phyloP scores from a whole-genome alignment of 345 rosid genomes.

The Eucalyptus dawsonii region DNA sequence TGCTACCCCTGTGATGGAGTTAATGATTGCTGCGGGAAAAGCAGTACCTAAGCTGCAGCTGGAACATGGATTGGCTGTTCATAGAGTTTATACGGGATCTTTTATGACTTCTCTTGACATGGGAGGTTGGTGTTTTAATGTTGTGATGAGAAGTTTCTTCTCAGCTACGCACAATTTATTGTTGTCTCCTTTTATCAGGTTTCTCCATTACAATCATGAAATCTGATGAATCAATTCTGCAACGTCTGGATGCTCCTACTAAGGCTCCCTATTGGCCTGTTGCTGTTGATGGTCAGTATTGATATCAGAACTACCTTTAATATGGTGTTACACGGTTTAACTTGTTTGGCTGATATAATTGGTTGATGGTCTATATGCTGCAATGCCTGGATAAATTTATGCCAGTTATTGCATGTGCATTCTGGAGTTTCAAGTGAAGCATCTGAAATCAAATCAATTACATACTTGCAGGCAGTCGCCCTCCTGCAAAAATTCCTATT shows the following conservation, averaged over 20 bases:
- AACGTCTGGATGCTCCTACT: constrained; percentile 82
- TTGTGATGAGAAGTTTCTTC: background rate
- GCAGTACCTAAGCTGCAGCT: constrained; percentile 87
- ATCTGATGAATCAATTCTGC: constrained; percentile 57
- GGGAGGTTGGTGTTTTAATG: constrained; percentile 57
- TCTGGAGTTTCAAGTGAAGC: background rate
- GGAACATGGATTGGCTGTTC: constrained; percentile 93
- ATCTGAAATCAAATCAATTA: background rate
- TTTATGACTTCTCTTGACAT: constrained; percentile 98
- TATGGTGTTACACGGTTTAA: background rate
- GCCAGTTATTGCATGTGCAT: background rate
- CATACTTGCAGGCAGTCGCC: constrained; percentile 50
- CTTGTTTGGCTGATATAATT: background rate
- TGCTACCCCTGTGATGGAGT: constrained; percentile 88
- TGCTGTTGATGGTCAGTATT: constrained; percentile 31
- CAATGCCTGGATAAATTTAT: background rate
- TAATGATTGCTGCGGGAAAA: constrained; percentile 91
- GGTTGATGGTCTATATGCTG: background rate
- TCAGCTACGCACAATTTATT: background rate
- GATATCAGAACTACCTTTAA: background rate
- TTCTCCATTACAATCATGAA: constrained; percentile 93
- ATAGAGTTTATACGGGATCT: constrained; percentile 94
- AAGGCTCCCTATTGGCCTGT: constrained; percentile 94
- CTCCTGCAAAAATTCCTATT: constrained; percentile 89
- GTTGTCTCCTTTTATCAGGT: constrained; percentile 25